Conservation (phyloP, 1,139 yeast species). For the Blastobotrys arbuscula region DNA sequence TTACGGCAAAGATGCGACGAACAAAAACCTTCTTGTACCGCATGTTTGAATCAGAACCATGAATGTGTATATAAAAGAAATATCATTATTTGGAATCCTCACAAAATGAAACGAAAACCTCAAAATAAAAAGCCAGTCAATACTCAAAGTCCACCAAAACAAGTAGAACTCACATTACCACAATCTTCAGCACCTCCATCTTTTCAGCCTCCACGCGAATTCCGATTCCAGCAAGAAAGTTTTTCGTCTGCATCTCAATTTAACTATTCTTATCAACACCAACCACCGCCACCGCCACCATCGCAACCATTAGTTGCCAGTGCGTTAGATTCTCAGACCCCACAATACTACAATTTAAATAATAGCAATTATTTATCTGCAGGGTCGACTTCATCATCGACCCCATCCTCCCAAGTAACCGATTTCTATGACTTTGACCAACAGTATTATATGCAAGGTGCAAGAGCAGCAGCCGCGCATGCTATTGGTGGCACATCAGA, state of each 20-base stretch:
- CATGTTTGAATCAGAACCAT: conserved; percentile 35
- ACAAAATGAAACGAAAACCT: conserved; percentile 7
- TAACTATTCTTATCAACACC: not conserved
- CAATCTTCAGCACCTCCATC: not conserved
- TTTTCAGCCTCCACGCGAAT: not conserved
- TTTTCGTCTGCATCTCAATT: not conserved
- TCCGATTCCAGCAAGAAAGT: not conserved
- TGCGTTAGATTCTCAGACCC: not conserved
- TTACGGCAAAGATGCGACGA: conserved; percentile 44
- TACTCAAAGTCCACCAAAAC: not conserved
- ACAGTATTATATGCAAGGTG: not conserved
- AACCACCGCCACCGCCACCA: not conserved
- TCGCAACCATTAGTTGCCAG: not conserved
- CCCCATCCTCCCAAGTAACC: not conserved
- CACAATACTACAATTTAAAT: not conserved
- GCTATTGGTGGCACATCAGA: not conserved
- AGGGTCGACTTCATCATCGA: not conserved
- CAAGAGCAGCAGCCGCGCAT: not conserved
- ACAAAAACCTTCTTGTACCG: conserved; percentile 39
- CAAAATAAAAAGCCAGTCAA: not conserved
- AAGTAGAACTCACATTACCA: not conserved
- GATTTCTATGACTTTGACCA: not conserved
- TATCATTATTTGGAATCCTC: conserved; percentile 11
- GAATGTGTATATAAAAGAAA: conserved; percentile 30
- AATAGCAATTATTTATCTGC: not conserved